Evolutionary conservation across 2,329 filamentous ascomycete genomes (phyloP), one percentile per base, ranked within the genome.

Genomic region (Xylariaceae sp.): DNA sequence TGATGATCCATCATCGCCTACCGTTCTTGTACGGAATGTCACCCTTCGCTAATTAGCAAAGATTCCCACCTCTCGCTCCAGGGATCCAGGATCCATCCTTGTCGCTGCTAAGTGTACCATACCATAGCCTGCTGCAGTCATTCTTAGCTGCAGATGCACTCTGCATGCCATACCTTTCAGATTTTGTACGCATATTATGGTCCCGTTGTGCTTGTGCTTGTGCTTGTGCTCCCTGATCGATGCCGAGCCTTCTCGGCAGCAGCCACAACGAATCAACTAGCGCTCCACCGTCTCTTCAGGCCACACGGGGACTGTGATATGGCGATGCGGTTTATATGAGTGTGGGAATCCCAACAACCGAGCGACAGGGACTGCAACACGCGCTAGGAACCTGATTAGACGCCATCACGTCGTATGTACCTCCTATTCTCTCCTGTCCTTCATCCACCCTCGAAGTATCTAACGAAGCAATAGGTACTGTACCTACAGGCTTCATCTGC

Each of bases 91-190:
- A 66, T 45, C 68, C 68, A 58, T 66, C 67, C 66, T 69, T 63
- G 64, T 62, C 62, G 53, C 53, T 52, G 23, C 5, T 30, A 30
- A 30, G 23, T 30, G 23, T 30, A 30, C 23, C 23, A 30, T 30
- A 30, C 23, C 23, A 30, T 30, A 30, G 23, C 23, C 23, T 30
- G 58, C 65, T 67, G 69, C 68, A 70, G 66, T 66, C 61, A 66
- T 64, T 54, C 62, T 68, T 70, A 70, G 70, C 66, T 71, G 70
- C 70, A 71, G 69, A 68, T 70, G 64, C 67, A 66, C 65, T 69
- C 68, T 71, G 70, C 70, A 71, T 70, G 68, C 67, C 68, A 67
- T 70, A 70, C 63, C 65, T 67, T 57, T 61, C 51, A 62, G 53
- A 64, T 64, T 62, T 54, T 64, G 55, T 56, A 61, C 56, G 55